Conservation (phyloP, 2,329 filamentous ascomycete species). For the Cordyceps pruinosa region DNA sequence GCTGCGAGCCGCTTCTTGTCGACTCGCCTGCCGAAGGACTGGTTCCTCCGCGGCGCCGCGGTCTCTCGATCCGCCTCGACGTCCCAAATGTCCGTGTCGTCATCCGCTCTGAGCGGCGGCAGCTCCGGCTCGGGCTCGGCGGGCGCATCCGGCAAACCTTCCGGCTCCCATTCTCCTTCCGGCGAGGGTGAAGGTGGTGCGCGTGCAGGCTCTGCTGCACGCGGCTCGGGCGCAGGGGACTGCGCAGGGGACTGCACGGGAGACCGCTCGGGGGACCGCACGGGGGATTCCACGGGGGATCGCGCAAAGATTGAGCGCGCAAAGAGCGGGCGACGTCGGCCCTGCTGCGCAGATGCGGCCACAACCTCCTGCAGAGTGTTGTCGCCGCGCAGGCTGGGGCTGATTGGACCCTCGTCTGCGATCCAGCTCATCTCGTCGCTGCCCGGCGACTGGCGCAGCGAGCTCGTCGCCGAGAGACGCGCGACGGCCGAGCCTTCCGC, state of each 20-base stretch:
- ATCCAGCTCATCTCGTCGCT: conserved; percentile 40
- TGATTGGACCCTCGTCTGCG: conserved; percentile 31
- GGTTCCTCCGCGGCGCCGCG: conserved; percentile 26
- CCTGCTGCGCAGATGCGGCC: conserved; percentile 9
- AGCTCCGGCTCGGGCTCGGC: neutral
- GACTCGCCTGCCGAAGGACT: conserved; percentile 21
- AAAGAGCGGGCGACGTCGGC: neutral
- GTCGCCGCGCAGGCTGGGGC: conserved; percentile 28
- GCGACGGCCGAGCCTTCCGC: neutral
- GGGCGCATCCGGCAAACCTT: neutral
- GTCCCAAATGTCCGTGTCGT: conserved; percentile 51
- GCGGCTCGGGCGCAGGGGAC: neutral
- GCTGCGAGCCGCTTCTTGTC: neutral
- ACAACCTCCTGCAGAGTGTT: conserved; percentile 26
- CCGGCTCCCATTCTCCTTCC: neutral
- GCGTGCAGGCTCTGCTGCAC: neutral
- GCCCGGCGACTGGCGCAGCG: conserved; percentile 24
- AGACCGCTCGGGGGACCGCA: no score
- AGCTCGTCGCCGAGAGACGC: conserved; percentile 26
- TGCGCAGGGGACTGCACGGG: neutral
- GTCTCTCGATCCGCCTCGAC: conserved; percentile 46
- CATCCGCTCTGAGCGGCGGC: conserved; percentile 20
- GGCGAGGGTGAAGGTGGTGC: neutral
- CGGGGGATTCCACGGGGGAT: no score
- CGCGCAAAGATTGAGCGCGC: no score